Evolutionary conservation across 441 rosid genomes (phyloP).

Genomic region (Breynia disticha): DNA sequence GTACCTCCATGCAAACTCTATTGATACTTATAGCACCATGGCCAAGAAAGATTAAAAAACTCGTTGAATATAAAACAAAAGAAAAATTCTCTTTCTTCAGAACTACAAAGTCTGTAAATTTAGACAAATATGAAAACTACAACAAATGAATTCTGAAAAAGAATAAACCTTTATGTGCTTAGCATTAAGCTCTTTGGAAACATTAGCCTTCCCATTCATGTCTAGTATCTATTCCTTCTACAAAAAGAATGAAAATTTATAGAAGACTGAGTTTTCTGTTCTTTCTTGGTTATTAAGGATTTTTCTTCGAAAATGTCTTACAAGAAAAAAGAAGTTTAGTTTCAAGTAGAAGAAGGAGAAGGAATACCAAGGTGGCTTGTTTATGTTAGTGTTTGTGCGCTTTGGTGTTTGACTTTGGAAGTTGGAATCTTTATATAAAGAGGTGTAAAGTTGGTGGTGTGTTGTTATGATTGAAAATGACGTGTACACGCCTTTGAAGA

Average conservation of each 20-base stretch:
- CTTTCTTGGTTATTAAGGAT: too few relatives aligned
- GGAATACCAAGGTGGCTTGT: conserved; percentile 27
- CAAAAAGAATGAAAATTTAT: background rate
- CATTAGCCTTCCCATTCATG: conserved; percentile 61
- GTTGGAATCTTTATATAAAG: background rate
- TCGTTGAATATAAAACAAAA: background rate
- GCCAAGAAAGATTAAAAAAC: background rate
- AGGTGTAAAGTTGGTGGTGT: too few relatives aligned
- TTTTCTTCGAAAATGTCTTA: too few relatives aligned
- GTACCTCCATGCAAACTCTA: too few relatives aligned
- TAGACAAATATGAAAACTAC: background rate
- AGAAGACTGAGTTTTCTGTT: too few relatives aligned
- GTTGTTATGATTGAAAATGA: conserved; percentile 13
- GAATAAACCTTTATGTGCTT: conserved; percentile 44
- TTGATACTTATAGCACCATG: background rate
- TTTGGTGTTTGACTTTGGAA: conserved; percentile 14
- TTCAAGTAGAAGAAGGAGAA: conserved; percentile 3
- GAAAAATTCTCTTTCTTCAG: background rate
- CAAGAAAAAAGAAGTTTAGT: conserved; percentile 6
- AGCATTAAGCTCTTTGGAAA: conserved; percentile 53
- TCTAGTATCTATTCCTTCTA: background rate
- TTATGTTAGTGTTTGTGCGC: conserved; percentile 4
- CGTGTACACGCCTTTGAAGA: conserved; percentile 12
- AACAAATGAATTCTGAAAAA: conserved; percentile 2
- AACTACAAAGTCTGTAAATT: background rate